phyloP scores from a whole-genome alignment of 1,139 yeast genomes.

The Petasospora fabianii region DNA sequence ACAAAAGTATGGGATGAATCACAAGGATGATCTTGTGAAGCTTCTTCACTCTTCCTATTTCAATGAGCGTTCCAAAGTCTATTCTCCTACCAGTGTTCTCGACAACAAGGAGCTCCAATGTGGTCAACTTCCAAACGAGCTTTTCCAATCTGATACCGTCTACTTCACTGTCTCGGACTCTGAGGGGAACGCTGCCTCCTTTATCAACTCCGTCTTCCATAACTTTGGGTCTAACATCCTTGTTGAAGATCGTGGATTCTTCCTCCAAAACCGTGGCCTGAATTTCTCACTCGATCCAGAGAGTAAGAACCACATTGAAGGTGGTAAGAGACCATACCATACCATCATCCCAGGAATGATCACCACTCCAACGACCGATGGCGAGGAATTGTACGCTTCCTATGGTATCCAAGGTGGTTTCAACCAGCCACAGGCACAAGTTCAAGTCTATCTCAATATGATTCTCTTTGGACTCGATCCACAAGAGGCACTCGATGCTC shows the following conservation, averaged over 20 bases:
- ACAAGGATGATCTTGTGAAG: constrained; percentile 14
- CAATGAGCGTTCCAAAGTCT: constrained; percentile 45
- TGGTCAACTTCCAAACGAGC: constrained; percentile 56
- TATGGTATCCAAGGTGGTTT: constrained; percentile 89
- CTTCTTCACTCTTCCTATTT: constrained; percentile 45
- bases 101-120: constrained; percentile 42
- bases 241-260: constrained; percentile 62
- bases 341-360: constrained; percentile 84
- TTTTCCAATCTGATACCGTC: constrained; percentile 70
- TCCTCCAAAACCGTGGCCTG: constrained; percentile 73
- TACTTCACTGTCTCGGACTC: constrained; percentile 67
- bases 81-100: constrained; percentile 38
- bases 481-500: constrained; percentile 74
- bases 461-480: constrained; percentile 61
- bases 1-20: constrained; percentile 16
- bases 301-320: constrained; percentile 58
- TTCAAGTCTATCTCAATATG: constrained; percentile 71
- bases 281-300: constrained; percentile 64
- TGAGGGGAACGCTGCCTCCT: constrained; percentile 79
- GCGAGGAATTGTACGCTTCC: constrained; percentile 54
- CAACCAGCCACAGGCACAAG: constrained; percentile 85
- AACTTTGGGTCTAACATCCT: constrained; percentile 72
- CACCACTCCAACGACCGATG: constrained; percentile 39
- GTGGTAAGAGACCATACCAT: constrained; percentile 75
- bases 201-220: constrained; percentile 71